phyloP scores from a whole-genome alignment of 768 basidiomycete species.

The Tubosaeta sp. region DNA sequence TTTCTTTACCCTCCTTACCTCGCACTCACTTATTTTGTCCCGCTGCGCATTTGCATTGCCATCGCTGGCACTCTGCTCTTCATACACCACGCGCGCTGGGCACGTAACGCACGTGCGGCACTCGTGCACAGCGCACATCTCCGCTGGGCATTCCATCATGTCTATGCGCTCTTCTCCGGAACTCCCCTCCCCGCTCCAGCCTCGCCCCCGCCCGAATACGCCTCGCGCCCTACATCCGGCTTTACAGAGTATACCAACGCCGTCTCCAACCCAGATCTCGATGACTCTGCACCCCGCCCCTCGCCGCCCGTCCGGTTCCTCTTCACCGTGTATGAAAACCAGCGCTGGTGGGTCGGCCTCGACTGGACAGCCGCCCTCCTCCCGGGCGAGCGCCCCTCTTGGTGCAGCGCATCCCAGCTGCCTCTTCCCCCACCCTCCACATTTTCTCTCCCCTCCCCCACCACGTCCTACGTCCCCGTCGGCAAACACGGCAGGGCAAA shows the following conservation, averaged over 20 bases:
- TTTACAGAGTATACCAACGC: constrained; percentile 17
- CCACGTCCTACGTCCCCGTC: constrained; percentile 52
- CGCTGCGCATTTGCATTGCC: constrained; percentile 58
- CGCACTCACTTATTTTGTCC: constrained; percentile 56
- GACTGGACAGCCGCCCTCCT: constrained; percentile 94
- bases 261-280: constrained; percentile 4
- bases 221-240: constrained; percentile 23
- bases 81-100: constrained; percentile 68
- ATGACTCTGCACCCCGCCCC: constrained; percentile 17
- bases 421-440: constrained; percentile 66
- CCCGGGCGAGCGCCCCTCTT: constrained; percentile 85
- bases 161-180: constrained; percentile 52
- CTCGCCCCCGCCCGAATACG: constrained; percentile 29
- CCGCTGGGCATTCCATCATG: constrained; percentile 56
- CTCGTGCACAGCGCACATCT: constrained; percentile 65
- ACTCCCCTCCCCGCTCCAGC: constrained; percentile 43
- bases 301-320: constrained; percentile 58
- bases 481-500: constrained; percentile 50
- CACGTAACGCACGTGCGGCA: constrained; percentile 45
- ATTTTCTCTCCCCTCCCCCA: constrained; percentile 62
- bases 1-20: constrained; percentile 65
- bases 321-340: constrained; percentile 91
- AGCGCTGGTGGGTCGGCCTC: constrained; percentile 96
- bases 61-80: constrained; percentile 55
- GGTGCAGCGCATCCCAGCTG: constrained; percentile 60